Evolutionary conservation across 305 asterid species (phyloP), one percentile per base, ranked within the genome.

Genomic region (Ruellia speciosa): DNA sequence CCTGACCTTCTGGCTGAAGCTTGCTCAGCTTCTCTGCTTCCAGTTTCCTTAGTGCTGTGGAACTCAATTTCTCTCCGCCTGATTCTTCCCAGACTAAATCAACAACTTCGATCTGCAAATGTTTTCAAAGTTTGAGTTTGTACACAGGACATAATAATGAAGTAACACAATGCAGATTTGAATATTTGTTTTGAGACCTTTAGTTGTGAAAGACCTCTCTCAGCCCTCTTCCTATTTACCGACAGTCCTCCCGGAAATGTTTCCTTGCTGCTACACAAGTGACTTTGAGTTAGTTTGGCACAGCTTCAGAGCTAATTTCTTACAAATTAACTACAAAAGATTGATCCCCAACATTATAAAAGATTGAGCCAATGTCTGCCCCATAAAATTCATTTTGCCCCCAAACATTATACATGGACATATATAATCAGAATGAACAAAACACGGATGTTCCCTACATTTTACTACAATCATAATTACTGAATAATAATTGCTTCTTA

Each of bases 181-280:
- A 48, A 1, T 37, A 47, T 13, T 35, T 24, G 2, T 24, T 14
- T 43, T 18, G 17, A 61, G 56, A 86, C 95, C 96, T 80, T 74
- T n/a, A 87, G 81, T 57, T 80, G 89, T 0, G 86, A 75, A 62
- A 90, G 88, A 52, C 85, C 84, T 60, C 76, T 80, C 77, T 85
- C 98, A 0, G 84, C 86, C 72, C 96, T 79, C 79, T 61, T 90
- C 74, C 72, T 81, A 54, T 90, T 85, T 12, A 90, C 94, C 2
- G 90, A 83, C 53, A 90, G 58, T 52, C 95, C 96, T 40, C 98
- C 98, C 0, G 84, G 77, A 49, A 60, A 72, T 10, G 98, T 90
- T 73, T 90, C 90, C 79, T 85, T 81, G 85, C 95, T 85, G 84
- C 66, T 40, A 67, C 49, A 70, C 37, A 66, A 72, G 39, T 49